phyloP scores from a whole-genome alignment of 257 asterid genomes.

The Cinchona pubescens region DNA sequence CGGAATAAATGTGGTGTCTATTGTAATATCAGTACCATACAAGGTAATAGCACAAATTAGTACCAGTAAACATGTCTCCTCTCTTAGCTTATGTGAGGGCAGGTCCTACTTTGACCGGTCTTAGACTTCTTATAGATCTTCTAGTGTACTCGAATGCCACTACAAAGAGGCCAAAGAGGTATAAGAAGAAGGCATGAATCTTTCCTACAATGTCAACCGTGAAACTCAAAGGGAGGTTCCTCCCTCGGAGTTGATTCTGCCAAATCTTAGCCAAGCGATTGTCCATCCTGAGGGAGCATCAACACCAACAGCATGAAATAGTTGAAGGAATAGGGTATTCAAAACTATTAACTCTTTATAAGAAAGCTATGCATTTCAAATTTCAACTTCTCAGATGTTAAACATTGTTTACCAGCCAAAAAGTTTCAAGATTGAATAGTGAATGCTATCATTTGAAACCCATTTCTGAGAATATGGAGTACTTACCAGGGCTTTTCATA shows the following conservation, averaged over 20 bases:
- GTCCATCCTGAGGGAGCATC: conserved; percentile 43
- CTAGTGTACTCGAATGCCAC: conserved; percentile 45
- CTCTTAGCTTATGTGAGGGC: conserved; percentile 46
- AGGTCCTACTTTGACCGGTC: conserved; percentile 67
- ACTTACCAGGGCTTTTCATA: conserved; percentile 62
- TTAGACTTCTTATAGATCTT: conserved; percentile 53
- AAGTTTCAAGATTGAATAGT: not conserved
- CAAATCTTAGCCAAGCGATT: conserved; percentile 32
- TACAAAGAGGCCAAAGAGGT: conserved; percentile 55
- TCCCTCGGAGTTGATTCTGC: conserved; percentile 33
- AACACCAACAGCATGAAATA: conserved; percentile 5
- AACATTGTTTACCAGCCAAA: not conserved
- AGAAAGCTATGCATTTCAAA: not conserved
- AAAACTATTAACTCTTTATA: not conserved
- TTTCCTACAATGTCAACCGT: conserved; percentile 41
- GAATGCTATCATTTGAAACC: not conserved
- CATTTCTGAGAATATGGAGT: conserved; percentile 10
- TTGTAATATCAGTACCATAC: not conserved
- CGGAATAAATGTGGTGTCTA: not conserved
- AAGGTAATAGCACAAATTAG: conserved; percentile 6
- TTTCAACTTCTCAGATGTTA: not conserved
- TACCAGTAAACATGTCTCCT: conserved; percentile 37
- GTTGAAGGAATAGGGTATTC: not conserved
- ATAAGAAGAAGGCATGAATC: conserved; percentile 44
- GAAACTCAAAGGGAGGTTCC: conserved; percentile 43